phyloP scores from a whole-genome alignment of 148 eudicot genomes.

The Arctostaphylos glauca region DNA sequence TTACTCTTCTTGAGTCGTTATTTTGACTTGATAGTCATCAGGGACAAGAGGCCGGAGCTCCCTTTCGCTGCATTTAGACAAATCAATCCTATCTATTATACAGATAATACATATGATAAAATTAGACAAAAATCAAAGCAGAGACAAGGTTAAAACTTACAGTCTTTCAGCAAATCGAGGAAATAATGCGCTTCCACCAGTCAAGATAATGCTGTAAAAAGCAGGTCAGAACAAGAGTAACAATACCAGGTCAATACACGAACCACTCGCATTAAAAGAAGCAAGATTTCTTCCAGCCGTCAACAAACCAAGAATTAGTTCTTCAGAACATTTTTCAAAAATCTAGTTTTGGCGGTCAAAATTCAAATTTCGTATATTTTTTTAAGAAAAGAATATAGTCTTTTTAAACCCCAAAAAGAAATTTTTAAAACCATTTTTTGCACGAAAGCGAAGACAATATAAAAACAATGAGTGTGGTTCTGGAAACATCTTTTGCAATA shows the following conservation, averaged over 20 bases:
- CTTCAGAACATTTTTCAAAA: neutral
- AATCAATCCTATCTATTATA: slow-evolving; percentile 2
- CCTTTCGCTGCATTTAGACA: slow-evolving; percentile 55
- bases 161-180: slow-evolving; percentile 90
- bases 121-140: neutral
- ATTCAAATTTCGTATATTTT: neutral
- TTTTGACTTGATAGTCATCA: slow-evolving; percentile 77
- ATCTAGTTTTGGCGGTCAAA: neutral
- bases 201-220: slow-evolving; percentile 78
- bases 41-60: slow-evolving; percentile 98
- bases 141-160: slow-evolving; percentile 46
- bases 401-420: neutral
- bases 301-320: neutral
- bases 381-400: neutral
- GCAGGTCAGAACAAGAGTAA: slow-evolving; percentile 8
- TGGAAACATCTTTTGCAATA: neutral
- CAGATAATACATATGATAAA: neutral
- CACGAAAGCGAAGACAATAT: neutral
- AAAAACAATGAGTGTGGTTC: neutral
- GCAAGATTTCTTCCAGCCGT: neutral
- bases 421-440: neutral
- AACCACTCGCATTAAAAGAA: neutral
- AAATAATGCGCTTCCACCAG: slow-evolving; percentile 92
- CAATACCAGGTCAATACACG: neutral
- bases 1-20: slow-evolving; percentile 94